These are phyloP conservation scores for Barnettozyma siamensis DNA, from an alignment of 805 yeast genomes.

Conservation along the genomic window DNA sequence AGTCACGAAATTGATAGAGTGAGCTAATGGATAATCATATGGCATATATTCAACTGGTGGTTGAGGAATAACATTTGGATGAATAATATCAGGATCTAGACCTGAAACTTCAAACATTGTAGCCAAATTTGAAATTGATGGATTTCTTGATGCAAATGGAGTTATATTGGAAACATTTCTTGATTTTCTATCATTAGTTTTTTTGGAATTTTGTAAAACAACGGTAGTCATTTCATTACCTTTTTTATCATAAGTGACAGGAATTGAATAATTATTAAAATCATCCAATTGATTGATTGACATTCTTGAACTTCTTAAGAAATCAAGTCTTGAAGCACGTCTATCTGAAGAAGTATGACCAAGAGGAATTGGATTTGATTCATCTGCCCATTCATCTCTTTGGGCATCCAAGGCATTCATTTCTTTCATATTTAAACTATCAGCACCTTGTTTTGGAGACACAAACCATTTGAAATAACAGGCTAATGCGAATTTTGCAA, in stretches of 20 bases:
- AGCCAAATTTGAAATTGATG: constrained; percentile 21
- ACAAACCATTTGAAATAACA: constrained; percentile 85
- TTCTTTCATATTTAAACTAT: constrained; percentile 48
- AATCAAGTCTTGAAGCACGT: constrained; percentile 28
- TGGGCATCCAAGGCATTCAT: constrained; percentile 59
- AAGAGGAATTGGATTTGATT: constrained; percentile 34
- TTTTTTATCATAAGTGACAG: constrained; percentile 15
- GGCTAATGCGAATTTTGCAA: constrained; percentile 75
- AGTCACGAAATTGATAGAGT: constrained; percentile 72
- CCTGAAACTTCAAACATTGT: constrained; percentile 32
- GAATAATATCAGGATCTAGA: constrained; percentile 53
- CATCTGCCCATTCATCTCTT: constrained; percentile 84
- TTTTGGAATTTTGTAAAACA: constrained; percentile 53
- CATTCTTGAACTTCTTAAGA: constrained; percentile 32
- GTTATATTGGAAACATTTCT: constrained; percentile 13
- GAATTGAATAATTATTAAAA: constrained; percentile 8
- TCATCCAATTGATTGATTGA: constrained; percentile 22
- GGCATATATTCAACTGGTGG: constrained; percentile 91
- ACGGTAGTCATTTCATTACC: constrained; percentile 43
- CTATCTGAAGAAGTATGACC: constrained; percentile 47
- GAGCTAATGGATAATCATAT: constrained; percentile 72
- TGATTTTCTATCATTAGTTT: constrained; percentile 10
- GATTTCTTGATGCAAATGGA: constrained; percentile 22
- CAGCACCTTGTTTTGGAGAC: constrained; percentile 77
- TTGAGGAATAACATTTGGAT: constrained; percentile 80